phyloP scores from a whole-genome alignment of 768 basidiomycete genomes.

The Cantharellus cinnabarinus region DNA sequence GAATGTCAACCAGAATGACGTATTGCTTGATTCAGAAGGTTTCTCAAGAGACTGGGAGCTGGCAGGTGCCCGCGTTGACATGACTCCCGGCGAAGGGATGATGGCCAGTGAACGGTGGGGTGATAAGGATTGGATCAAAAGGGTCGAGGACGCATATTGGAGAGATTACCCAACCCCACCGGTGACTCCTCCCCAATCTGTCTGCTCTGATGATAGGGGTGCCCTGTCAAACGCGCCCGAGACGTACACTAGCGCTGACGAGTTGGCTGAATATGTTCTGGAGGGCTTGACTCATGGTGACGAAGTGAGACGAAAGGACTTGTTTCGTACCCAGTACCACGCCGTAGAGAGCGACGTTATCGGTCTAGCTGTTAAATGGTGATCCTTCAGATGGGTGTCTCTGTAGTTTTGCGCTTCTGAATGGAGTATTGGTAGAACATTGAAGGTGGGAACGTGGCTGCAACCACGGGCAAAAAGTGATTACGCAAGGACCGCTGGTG shows the following conservation, averaged over 20 bases:
- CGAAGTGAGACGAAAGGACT: constrained; percentile 23
- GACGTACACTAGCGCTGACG: not conserved
- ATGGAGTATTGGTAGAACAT: no score
- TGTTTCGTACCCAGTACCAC: constrained; percentile 62
- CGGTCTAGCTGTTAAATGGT: constrained; percentile 62
- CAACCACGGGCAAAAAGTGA: no score
- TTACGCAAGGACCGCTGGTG: no score
- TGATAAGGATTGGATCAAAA: constrained; percentile 60
- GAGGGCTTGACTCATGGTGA: constrained; percentile 23
- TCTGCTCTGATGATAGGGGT: not conserved
- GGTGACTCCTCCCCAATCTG: constrained; percentile 6
- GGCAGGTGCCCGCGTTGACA: constrained; percentile 25
- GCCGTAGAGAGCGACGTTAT: constrained; percentile 74
- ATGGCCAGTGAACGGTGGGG: constrained; percentile 51
- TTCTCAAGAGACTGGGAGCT: constrained; percentile 41
- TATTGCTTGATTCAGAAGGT: constrained; percentile 37
- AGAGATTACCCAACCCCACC: constrained; percentile 25
- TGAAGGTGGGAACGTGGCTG: no score
- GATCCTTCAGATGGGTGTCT: not conserved
- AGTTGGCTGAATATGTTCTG: constrained; percentile 10
- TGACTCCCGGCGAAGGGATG: constrained; percentile 1
- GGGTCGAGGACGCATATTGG: constrained; percentile 78
- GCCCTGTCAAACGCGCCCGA: not conserved
- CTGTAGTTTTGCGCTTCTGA: no score
- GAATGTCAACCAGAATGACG: not conserved